Conservation (phyloP, 768 basidiomycete species). For the Austroboletus eburneus region DNA sequence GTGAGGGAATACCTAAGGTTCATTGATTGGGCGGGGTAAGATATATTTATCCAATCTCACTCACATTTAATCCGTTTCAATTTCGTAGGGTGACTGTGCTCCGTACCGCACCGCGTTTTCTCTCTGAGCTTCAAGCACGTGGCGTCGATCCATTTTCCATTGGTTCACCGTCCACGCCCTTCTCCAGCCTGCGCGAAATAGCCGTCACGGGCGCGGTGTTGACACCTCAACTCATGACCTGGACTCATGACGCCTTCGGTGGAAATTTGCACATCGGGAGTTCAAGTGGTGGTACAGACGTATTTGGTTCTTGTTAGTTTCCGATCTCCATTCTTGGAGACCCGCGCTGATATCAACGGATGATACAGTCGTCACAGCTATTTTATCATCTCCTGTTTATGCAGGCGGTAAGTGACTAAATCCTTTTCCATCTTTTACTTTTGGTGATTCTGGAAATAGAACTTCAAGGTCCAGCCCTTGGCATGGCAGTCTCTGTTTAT, state of each 20-base stretch:
- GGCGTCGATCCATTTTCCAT: conserved; percentile 44
- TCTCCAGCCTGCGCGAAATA: conserved; percentile 52
- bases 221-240: conserved; percentile 63
- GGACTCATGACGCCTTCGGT: conserved; percentile 57
- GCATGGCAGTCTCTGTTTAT: conserved; percentile 62
- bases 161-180: conserved; percentile 25
- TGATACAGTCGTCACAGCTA: conserved; percentile 50
- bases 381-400: conserved; percentile 50
- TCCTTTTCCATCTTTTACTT: background rate
- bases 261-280: conserved; percentile 47
- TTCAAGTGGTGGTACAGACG: conserved; percentile 69
- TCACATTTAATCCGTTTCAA: background rate
- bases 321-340: background rate
- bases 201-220: conserved; percentile 59
- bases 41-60: background rate
- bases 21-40: conserved; percentile 54
- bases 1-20: conserved; percentile 51
- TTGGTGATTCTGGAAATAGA: conserved; percentile 34
- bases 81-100: conserved; percentile 33
- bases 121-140: conserved; percentile 56
- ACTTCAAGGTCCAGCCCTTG: conserved; percentile 59
- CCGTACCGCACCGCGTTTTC: conserved; percentile 60
- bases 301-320: conserved; percentile 57
- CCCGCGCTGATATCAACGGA: background rate
- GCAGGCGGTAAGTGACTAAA: conserved; percentile 58